Evolutionary conservation across 805 yeast genomes (phyloP).

Genomic region (Helenozyma baotianmanensis): DNA sequence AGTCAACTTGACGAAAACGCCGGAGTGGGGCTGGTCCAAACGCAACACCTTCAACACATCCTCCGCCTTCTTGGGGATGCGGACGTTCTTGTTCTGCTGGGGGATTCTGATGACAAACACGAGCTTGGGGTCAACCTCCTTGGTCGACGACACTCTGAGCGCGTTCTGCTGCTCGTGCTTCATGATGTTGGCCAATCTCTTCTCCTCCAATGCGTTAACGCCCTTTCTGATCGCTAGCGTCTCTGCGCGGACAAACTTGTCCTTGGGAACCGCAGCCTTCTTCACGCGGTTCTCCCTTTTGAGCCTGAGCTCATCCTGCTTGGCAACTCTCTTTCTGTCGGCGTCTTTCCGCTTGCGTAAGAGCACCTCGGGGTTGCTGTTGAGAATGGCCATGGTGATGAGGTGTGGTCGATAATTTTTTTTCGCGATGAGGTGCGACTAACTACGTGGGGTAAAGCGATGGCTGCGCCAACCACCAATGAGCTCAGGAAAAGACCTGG

Average conservation of each 20-base stretch:
- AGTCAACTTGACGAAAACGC: slow-evolving; percentile 67
- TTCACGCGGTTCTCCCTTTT: slow-evolving; percentile 41
- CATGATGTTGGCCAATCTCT: slow-evolving; percentile 61
- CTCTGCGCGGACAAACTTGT: slow-evolving; percentile 70
- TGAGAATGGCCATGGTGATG: slow-evolving; percentile 44
- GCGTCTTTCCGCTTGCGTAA: slow-evolving; percentile 76
- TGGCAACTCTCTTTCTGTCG: slow-evolving; percentile 67
- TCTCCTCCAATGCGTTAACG: slow-evolving; percentile 62
- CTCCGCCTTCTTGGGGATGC: slow-evolving; percentile 60
- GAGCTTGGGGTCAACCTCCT: slow-evolving; percentile 33
- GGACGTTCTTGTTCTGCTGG: slow-evolving; percentile 55
- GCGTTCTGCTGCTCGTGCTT: slow-evolving; percentile 39
- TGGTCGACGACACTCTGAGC: slow-evolving; percentile 7
- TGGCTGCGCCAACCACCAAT: too few species aligned
- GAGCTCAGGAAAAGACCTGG: too few species aligned
- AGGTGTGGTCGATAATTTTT: slow-evolving; percentile 2
- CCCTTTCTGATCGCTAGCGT: slow-evolving; percentile 61
- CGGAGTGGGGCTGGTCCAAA: slow-evolving; percentile 56
- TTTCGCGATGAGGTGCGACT: slow-evolving; percentile 3
- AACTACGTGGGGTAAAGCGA: too few species aligned
- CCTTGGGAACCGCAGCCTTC: slow-evolving; percentile 33
- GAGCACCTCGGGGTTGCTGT: slow-evolving; percentile 72
- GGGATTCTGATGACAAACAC: slow-evolving; percentile 64
- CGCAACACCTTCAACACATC: slow-evolving; percentile 59
- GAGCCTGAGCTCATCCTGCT: slow-evolving; percentile 60